Conservation (phyloP, 257 asterid genomes). For the Petrea volubilis region DNA sequence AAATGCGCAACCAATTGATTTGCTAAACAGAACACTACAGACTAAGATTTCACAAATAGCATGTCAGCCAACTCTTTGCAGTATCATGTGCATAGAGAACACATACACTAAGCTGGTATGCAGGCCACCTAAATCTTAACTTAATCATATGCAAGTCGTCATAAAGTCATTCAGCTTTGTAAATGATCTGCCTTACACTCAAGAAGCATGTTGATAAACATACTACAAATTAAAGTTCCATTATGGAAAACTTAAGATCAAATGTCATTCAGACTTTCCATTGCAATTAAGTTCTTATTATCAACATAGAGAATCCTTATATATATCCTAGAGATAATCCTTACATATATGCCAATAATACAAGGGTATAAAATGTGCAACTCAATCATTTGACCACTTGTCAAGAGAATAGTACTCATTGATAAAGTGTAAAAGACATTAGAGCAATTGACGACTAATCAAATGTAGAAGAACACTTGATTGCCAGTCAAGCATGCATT, state of each 20-base stretch:
- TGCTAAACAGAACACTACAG: conserved; percentile 5
- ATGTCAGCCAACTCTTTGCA: not conserved
- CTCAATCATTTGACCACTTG: not conserved
- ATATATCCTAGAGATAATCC: not conserved
- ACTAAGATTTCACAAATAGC: not conserved
- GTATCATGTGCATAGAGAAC: not conserved
- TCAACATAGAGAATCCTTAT: conserved; percentile 2
- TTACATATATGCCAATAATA: not conserved
- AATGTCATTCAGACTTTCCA: not conserved
- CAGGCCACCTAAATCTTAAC: not conserved
- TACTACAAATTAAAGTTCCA: not conserved
- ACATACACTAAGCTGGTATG: not conserved
- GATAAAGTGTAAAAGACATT: too few relatives aligned
- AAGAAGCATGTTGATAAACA: not conserved
- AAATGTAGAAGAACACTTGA: conserved; percentile 3
- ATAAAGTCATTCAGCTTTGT: not conserved
- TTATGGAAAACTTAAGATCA: not conserved
- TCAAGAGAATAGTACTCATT: not conserved
- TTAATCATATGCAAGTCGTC: too few relatives aligned
- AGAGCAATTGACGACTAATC: too few relatives aligned
- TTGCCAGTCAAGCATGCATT: not conserved
- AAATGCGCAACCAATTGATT: not conserved
- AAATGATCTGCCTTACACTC: not conserved
- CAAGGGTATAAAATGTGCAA: conserved; percentile 17
- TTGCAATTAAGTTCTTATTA: not conserved